Conservation (phyloP, 257 asterid species). For the Solanum etuberosum region DNA sequence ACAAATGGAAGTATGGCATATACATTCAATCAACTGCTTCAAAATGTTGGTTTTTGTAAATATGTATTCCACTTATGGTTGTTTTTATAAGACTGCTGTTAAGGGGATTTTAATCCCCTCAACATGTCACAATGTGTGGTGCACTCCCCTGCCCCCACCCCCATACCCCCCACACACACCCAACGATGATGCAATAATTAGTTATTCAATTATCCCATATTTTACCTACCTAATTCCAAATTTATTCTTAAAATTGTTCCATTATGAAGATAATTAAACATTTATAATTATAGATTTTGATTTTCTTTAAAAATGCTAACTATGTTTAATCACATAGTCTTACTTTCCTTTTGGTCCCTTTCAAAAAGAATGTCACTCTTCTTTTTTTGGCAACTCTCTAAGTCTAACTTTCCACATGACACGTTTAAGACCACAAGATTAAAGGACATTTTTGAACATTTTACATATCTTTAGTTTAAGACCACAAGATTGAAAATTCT, state of each 20-base stretch:
- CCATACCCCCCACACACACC: not conserved
- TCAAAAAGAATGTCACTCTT: not conserved
- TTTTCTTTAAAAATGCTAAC: not conserved
- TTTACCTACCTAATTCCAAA: not conserved
- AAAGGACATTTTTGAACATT: not conserved
- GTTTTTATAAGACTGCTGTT: not conserved
- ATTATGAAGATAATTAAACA: not conserved
- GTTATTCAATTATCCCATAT: not conserved
- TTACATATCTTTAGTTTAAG: not conserved
- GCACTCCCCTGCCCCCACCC: too few relatives aligned
- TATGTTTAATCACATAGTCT: not conserved
- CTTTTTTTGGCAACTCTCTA: not conserved
- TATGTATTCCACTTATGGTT: not conserved
- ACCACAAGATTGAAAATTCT: too few relatives aligned
- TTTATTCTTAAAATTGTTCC: not conserved
- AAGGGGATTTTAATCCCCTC: not conserved
- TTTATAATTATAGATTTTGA: not conserved
- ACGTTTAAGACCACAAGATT: not conserved
- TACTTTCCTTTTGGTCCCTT: not conserved
- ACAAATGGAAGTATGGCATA: not conserved
- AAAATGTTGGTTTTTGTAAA: not conserved
- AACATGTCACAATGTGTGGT: not conserved
- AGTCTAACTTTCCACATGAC: not conserved
- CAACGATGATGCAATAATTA: not conserved
- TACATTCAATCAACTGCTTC: not conserved